Percentiles rank a stretch among this genome's conserved stretches.
These are phyloP conservation scores for Cercospora berteroae DNA, from an alignment of 2,329 filamentous ascomycete species.

Conservation along the genomic window DNA sequence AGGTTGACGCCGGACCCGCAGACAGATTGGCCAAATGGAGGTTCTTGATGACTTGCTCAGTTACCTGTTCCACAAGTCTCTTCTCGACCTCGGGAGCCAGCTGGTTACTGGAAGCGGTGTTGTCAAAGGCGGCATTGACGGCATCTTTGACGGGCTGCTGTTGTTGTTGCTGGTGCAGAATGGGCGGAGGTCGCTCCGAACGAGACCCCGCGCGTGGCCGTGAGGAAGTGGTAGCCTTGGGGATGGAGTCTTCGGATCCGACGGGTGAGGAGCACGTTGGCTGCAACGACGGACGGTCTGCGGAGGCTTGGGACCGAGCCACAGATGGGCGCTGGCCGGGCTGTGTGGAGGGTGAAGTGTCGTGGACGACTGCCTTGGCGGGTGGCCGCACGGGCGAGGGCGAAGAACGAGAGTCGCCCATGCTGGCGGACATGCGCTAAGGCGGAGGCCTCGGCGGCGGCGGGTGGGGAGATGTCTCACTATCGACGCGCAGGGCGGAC, in stretches of 20 bases:
- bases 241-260: conserved; percentile 12
- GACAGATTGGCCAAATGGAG: conserved; percentile 30
- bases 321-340: background rate
- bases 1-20: conserved; percentile 18
- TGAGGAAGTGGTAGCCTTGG: conserved; percentile 10
- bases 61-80: conserved; percentile 58
- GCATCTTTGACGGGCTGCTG: conserved; percentile 55
- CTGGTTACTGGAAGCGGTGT: conserved; percentile 48
- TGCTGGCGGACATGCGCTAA: conserved; percentile 13
- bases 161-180: conserved; percentile 30
- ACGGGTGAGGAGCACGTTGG: conserved; percentile 6
- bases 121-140: conserved; percentile 56
- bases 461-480: conserved; percentile 1
- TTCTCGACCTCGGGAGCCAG: conserved; percentile 61
- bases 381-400: conserved; percentile 7
- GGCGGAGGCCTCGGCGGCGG: background rate
- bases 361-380: background rate
- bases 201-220: conserved; percentile 19
- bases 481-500: conserved; percentile 5
- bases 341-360: background rate
- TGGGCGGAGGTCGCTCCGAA: conserved; percentile 17
- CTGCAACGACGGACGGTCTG: conserved; percentile 3
- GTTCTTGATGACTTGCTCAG: conserved; percentile 52
- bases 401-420: conserved; percentile 15
- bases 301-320: conserved; percentile 7